Base-by-base conservation (phyloP, 805 yeast genomes). In the Ogataea trehaloabstinens region DNA sequence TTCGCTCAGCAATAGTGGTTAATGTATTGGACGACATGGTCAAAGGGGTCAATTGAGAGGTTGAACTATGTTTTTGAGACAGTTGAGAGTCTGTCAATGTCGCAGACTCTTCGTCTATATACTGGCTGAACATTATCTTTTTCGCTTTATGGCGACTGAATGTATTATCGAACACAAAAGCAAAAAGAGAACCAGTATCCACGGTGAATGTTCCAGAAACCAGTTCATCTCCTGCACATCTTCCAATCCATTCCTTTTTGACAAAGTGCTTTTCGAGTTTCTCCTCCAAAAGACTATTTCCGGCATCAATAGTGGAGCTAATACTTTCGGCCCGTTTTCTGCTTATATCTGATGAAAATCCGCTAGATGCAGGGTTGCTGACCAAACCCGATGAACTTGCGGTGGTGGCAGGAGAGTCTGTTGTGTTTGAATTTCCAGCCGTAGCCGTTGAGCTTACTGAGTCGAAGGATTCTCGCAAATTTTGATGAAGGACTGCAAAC, bases 151-250 rank as follows among this genome's bases (percentile, higher is more conserved):
- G 86, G 54, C 85, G 88, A 22, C 96, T 83, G 52, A 89, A 87
- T 0, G 95, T 84, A 64, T 91, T 91, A 63, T 91, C 98, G 55
- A 91, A 84, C 19, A 93, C 82, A 58, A 91, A 85, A 0, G 96
- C 97, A 62, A 76, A 84, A 52, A 82, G 74, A 2, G 91, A 91
- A 6, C 82, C 85, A 18, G 71, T 67, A 2, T 60, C 61, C 2
- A 82, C 82, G n/a, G 70, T 68, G 42, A 82, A 68, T 19, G 69
- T 64, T 1, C 90, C 95, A 34, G 77, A 77, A 37, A 75, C 71
- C 52, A 78, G 61, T 44, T 81, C 83, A 45, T 80, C 81, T 2
- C 82, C 80, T 12, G 63, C 60, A 61, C 86, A 60, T 55, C 71
- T 67, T 4, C 83, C 85, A 33, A 77, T 65, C 66, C 78, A 73